These are phyloP conservation scores for Aspergillus sp. DNA, from an alignment of 2,329 filamentous ascomycete genomes.

Conservation along the genomic window DNA sequence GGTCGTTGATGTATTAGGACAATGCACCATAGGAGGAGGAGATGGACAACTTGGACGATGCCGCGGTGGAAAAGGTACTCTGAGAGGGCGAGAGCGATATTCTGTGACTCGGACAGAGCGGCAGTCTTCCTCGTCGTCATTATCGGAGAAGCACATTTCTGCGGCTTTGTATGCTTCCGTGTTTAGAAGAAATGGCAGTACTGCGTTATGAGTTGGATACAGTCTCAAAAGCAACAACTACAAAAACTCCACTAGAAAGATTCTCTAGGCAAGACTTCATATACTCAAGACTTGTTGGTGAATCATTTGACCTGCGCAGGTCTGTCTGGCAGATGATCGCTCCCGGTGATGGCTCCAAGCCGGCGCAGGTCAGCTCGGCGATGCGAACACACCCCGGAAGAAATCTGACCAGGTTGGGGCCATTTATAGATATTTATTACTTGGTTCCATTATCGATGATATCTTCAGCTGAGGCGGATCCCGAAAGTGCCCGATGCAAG, in stretches of 20 bases:
- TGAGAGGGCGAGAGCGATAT: slow-evolving; percentile 10
- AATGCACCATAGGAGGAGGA: background rate
- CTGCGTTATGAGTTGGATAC: no score
- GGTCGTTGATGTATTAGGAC: slow-evolving; percentile 7
- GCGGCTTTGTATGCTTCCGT: background rate
- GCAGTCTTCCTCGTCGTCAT: slow-evolving; percentile 10
- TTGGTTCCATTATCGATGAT: background rate
- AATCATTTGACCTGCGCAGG: slow-evolving; percentile 14
- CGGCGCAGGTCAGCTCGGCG: background rate
- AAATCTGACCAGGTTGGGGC: background rate
- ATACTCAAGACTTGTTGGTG: background rate
- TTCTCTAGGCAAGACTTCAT: background rate
- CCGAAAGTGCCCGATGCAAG: background rate
- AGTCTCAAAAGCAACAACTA: background rate
- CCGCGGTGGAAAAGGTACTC: slow-evolving; percentile 7
- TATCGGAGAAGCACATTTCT: slow-evolving; percentile 20
- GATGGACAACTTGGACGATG: background rate
- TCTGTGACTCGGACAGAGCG: slow-evolving; percentile 14
- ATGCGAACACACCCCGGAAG: background rate
- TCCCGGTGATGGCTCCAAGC: slow-evolving; percentile 10
- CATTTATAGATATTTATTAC: background rate
- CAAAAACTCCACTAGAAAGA: background rate
- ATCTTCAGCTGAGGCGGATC: slow-evolving; percentile 1
- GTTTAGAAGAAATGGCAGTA: background rate
- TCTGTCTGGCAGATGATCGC: slow-evolving; percentile 13